Evolutionary conservation across 108 stramenopile species (phyloP).

Genomic region (Nitzschia putrida): DNA sequence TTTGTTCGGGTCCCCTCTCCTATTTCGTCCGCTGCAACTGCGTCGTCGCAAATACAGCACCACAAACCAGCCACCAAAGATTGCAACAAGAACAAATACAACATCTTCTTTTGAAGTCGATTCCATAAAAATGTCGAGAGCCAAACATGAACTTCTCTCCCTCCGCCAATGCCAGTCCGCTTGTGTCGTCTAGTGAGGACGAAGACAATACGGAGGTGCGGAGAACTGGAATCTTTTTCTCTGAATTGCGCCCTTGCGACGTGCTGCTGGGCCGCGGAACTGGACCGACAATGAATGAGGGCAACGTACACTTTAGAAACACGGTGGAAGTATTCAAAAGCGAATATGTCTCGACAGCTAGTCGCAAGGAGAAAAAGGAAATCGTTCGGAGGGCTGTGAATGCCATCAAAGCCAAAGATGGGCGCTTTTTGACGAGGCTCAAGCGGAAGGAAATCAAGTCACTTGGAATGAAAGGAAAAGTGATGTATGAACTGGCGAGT

Average conservation of each 20-base stretch:
- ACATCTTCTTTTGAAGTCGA: too few species aligned
- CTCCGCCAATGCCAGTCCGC: too few species aligned
- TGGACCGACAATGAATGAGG: slow-evolving; percentile 28
- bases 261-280: slow-evolving; percentile 36
- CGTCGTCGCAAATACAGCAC: too few species aligned
- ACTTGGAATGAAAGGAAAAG: slow-evolving; percentile 4
- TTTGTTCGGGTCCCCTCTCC: too few species aligned
- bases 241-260: slow-evolving; percentile 16
- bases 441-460: slow-evolving; percentile 1
- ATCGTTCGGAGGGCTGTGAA: slow-evolving; percentile 11
- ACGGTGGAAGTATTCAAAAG: slow-evolving; percentile 17
- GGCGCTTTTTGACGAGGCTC: slow-evolving; percentile 21
- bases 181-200: neutral
- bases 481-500: slow-evolving; percentile 17
- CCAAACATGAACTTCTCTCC: too few species aligned
- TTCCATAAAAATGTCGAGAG: too few species aligned
- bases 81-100: too few species aligned
- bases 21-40: too few species aligned
- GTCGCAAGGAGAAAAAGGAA: slow-evolving; percentile 23
- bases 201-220: neutral
- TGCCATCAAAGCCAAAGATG: slow-evolving; percentile 23
- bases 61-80: too few species aligned
- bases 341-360: slow-evolving; percentile 14
- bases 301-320: slow-evolving; percentile 31
- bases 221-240: slow-evolving; percentile 10